These are phyloP conservation scores for Calonectria henricotiae DNA, from an alignment of 2,329 filamentous ascomycete species.

Conservation along the genomic window DNA sequence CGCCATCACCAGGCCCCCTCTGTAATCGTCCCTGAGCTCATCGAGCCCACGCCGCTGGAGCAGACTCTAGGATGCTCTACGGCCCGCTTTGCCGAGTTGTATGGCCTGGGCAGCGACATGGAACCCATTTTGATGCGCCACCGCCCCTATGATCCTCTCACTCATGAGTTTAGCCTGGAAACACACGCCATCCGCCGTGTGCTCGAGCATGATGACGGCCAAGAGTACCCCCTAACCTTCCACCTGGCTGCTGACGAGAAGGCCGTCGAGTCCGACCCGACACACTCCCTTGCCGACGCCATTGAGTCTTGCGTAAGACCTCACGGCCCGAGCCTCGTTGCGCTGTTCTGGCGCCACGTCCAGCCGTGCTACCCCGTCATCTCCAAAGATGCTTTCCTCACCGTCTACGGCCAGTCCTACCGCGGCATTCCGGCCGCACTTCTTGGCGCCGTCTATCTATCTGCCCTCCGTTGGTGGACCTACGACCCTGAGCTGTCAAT, in stretches of 20 bases:
- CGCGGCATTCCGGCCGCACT: conserved; percentile 69
- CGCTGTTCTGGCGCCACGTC: conserved; percentile 75
- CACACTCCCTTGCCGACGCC: conserved; percentile 55
- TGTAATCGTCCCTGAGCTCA: conserved; percentile 38
- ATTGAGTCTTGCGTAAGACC: conserved; percentile 74
- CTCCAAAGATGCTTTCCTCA: conserved; percentile 70
- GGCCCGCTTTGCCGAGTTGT: conserved; percentile 54
- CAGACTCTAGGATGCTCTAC: conserved; percentile 50
- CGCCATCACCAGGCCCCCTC: conserved; percentile 40
- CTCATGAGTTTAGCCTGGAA: conserved; percentile 65
- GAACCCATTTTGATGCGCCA: conserved; percentile 57
- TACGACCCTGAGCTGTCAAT: conserved; percentile 60
- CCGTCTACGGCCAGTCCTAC: conserved; percentile 68
- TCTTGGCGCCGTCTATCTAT: conserved; percentile 71
- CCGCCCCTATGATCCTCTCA: conserved; percentile 69
- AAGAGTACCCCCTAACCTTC: conserved; percentile 56
- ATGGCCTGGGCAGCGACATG: conserved; percentile 57
- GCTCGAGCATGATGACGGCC: conserved; percentile 65
- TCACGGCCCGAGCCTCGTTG: conserved; percentile 73
- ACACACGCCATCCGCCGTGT: conserved; percentile 74
- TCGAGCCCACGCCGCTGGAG: conserved; percentile 42
- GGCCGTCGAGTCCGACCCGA: conserved; percentile 51
- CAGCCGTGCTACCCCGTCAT: conserved; percentile 70
- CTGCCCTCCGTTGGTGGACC: conserved; percentile 71
- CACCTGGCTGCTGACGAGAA: conserved; percentile 56